A percentile compares a stretch with the other conserved stretches of the same genome.
These are phyloP conservation scores for Talaromyces liani DNA, from an alignment of 495 filamentous ascomycete species.

Conservation along the genomic window DNA sequence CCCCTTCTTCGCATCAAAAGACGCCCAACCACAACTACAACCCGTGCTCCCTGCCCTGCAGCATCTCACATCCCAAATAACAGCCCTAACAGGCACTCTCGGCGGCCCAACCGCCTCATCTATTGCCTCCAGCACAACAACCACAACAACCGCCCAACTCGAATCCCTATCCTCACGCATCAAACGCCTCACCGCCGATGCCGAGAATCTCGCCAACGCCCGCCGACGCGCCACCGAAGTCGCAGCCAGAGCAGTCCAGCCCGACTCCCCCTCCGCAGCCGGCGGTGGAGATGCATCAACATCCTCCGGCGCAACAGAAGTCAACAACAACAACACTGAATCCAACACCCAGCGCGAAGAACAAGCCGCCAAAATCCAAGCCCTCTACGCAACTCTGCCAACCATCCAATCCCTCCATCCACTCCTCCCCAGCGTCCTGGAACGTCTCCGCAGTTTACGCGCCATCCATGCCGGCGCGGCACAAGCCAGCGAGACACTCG, in stretches of 20 bases:
- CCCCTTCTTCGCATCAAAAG: slow-evolving; percentile 50
- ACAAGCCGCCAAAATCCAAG: slow-evolving; percentile 78
- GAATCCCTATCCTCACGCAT: slow-evolving; percentile 69
- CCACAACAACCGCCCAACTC: slow-evolving; percentile 43
- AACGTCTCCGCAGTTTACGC: slow-evolving; percentile 75
- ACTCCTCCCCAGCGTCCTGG: slow-evolving; percentile 75
- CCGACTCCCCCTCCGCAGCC: slow-evolving; percentile 28
- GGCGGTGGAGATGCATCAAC: slow-evolving; percentile 40
- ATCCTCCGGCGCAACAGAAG: slow-evolving; percentile 39
- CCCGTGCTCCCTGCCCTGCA: slow-evolving; percentile 74
- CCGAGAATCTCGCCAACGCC: slow-evolving; percentile 67
- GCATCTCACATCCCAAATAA: slow-evolving; percentile 41
- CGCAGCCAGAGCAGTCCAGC: slow-evolving; percentile 49
- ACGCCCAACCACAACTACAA: slow-evolving; percentile 59
- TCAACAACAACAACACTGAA: slow-evolving; percentile 14
- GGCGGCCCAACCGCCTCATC: slow-evolving; percentile 28
- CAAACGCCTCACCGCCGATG: slow-evolving; percentile 67
- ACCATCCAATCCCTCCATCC: slow-evolving; percentile 85
- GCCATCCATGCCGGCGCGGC: slow-evolving; percentile 83
- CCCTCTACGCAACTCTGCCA: slow-evolving; percentile 79
- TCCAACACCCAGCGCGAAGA: slow-evolving; percentile 43
- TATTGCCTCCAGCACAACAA: slow-evolving; percentile 16
- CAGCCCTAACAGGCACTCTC: slow-evolving; percentile 34
- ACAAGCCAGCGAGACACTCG: slow-evolving; percentile 70
- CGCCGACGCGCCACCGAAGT: slow-evolving; percentile 61